Conservation (phyloP, 2,329 filamentous ascomycete species). For the Penicillium sp. region DNA sequence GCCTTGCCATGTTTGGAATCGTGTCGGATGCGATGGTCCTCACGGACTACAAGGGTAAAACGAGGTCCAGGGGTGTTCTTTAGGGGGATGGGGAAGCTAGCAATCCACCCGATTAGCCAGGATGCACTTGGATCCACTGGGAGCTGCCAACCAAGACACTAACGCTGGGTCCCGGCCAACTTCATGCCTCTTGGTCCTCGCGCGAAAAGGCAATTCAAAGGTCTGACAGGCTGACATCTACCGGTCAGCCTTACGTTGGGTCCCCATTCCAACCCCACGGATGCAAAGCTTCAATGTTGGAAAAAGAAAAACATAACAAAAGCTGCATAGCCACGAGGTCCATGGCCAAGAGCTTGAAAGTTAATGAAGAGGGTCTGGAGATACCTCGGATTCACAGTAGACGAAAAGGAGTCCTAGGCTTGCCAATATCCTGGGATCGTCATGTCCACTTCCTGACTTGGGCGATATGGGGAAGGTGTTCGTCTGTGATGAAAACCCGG, state of each 20-base stretch:
- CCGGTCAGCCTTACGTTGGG: not conserved
- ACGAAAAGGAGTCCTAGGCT: conserved; percentile 8
- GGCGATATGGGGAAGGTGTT: conserved; percentile 19
- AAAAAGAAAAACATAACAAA: not conserved
- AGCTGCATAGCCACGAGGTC: not conserved
- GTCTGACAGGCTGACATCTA: not conserved
- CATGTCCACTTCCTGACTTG: not conserved
- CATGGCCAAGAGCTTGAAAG: conserved; percentile 4
- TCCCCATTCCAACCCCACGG: not conserved
- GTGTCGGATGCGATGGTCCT: conserved; percentile 19
- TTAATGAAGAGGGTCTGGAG: conserved; percentile 1
- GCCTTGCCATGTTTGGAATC: conserved; percentile 21
- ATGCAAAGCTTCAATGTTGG: not conserved
- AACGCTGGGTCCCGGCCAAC: conserved; percentile 4
- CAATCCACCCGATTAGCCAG: conserved; percentile 32
- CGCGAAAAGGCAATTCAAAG: not conserved
- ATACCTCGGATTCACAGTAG: conserved; percentile 4
- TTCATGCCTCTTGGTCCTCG: not conserved
- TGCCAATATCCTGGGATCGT: conserved; percentile 2
- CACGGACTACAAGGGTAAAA: conserved; percentile 4
- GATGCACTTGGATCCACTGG: conserved; percentile 27
- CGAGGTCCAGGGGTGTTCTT: conserved; percentile 32
- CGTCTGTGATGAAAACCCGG: conserved; percentile 11
- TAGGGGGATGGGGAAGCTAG: conserved; percentile 32
- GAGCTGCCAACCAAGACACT: conserved; percentile 30